Evolutionary conservation across 371 early-diverging fungal genomes (phyloP).

Genomic region (Saksenaea oblongispora): DNA sequence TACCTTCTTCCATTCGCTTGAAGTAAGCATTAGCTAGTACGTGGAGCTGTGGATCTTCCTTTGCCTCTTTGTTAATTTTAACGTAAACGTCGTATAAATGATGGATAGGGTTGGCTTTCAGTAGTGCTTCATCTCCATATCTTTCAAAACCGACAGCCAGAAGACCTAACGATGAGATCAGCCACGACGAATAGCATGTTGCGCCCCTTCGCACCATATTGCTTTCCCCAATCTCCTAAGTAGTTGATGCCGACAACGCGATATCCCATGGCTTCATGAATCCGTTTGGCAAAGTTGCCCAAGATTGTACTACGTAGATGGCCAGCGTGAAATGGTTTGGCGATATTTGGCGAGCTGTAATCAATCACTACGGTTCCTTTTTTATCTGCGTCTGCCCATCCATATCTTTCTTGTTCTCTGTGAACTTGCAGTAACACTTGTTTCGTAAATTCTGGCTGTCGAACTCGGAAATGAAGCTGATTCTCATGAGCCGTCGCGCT

Average conservation of each 20-base stretch:
- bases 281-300: conserved; percentile 93
- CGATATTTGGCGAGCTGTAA: conserved; percentile 98
- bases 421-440: conserved; percentile 56
- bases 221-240: conserved; percentile 99
- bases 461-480: conserved; percentile 73
- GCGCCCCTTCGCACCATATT: conserved; percentile 74
- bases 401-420: conserved; percentile 31
- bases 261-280: conserved; percentile 88
- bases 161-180: conserved; percentile 53
- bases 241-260: conserved; percentile 93
- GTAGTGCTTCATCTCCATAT: conserved; percentile 78
- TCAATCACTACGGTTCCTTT: conserved; percentile 80
- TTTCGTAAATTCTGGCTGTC: conserved; percentile 48
- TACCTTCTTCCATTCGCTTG: conserved; percentile 90
- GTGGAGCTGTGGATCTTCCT: conserved; percentile 63
- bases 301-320: conserved; percentile 98
- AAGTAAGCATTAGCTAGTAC: conserved; percentile 89
- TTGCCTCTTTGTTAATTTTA: conserved; percentile 73
- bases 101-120: conserved; percentile 87
- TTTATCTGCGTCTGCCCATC: conserved; percentile 21
- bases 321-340: conserved; percentile 99
- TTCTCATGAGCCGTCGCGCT: conserved; percentile 61
- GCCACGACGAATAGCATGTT: background rate
- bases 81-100: conserved; percentile 98
- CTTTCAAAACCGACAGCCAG: conserved; percentile 92